Evolutionary conservation across 345 rosid genomes (phyloP).

Genomic region (Syzygium aqueum): DNA sequence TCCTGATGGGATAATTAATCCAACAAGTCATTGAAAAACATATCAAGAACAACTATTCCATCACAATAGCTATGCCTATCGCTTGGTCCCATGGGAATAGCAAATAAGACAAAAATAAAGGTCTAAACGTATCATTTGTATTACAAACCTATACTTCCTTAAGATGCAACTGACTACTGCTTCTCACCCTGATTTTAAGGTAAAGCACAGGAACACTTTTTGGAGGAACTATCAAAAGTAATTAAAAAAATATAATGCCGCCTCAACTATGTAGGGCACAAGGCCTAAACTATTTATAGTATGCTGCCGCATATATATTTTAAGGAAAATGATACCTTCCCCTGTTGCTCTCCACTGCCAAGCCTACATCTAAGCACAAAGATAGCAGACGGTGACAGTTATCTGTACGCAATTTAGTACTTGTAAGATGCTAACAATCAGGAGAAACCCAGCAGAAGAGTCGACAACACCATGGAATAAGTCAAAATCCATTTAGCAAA

Average conservation of each 20-base stretch:
- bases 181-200: too few species aligned
- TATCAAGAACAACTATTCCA: neutral
- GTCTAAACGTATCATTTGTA: too few species aligned
- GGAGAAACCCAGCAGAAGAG: conserved; percentile 96
- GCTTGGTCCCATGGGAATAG: neutral
- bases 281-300: neutral
- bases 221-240: too few species aligned
- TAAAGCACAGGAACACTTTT: too few species aligned
- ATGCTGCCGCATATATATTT: neutral
- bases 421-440: conserved; percentile 71
- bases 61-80: neutral
- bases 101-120: too few species aligned
- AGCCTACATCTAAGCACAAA: conserved; percentile 92
- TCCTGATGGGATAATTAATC: neutral
- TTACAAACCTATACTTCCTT: too few species aligned
- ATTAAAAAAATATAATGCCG: too few species aligned
- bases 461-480: conserved; percentile 53
- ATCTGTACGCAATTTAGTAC: conserved; percentile 68
- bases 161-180: too few species aligned
- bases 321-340: conserved; percentile 46
- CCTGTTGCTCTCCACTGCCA: conserved; percentile 92
- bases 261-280: too few species aligned
- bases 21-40: neutral
- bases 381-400: conserved; percentile 83
- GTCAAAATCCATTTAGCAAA: conserved; percentile 27